A percentile compares a stretch with the other conserved stretches of the same genome.
These are phyloP conservation scores for Lodderomyces theae DNA, from an alignment of 1,139 yeast species.

Conservation along the genomic window DNA sequence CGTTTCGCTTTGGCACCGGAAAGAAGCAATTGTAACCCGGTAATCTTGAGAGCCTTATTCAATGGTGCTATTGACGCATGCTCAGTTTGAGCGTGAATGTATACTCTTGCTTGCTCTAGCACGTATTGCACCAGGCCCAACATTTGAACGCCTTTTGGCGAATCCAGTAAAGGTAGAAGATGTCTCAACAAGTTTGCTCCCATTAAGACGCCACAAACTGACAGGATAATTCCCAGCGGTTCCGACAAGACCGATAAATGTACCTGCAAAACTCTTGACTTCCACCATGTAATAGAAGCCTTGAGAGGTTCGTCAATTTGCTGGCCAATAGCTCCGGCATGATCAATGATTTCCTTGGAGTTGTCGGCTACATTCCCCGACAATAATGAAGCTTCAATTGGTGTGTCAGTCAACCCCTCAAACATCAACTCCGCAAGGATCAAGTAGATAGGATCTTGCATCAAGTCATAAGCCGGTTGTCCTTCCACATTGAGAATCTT, in stretches of 20 bases:
- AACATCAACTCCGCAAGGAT: slow-evolving; percentile 48
- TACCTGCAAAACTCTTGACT: slow-evolving; percentile 60
- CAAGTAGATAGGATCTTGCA: slow-evolving; percentile 53
- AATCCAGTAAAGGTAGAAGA: slow-evolving; percentile 8
- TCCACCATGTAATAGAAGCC: slow-evolving; percentile 70
- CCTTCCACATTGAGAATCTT: slow-evolving; percentile 53
- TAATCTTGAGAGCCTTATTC: slow-evolving; percentile 51
- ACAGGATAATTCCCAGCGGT: slow-evolving; percentile 45
- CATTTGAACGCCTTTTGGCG: slow-evolving; percentile 24
- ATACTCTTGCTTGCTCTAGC: slow-evolving; percentile 65
- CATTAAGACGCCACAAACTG: slow-evolving; percentile 40
- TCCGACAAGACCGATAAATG: slow-evolving; percentile 63
- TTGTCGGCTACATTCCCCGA: background rate
- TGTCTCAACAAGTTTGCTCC: slow-evolving; percentile 29
- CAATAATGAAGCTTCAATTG: slow-evolving; percentile 26
- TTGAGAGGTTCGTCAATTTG: slow-evolving; percentile 24
- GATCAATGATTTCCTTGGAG: background rate
- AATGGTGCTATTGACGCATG: slow-evolving; percentile 52
- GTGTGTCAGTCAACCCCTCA: slow-evolving; percentile 43
- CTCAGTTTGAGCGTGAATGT: slow-evolving; percentile 60
- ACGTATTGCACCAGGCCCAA: slow-evolving; percentile 48
- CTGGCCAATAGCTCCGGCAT: slow-evolving; percentile 15
- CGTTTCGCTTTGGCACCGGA: slow-evolving; percentile 90
- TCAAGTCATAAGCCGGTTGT: slow-evolving; percentile 59
- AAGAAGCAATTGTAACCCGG: slow-evolving; percentile 62